A percentile compares a stretch with the other conserved stretches of the same genome.
Conservation (phyloP, 352 stramenopile genomes). For the Phytophthora ramorum region DNA sequence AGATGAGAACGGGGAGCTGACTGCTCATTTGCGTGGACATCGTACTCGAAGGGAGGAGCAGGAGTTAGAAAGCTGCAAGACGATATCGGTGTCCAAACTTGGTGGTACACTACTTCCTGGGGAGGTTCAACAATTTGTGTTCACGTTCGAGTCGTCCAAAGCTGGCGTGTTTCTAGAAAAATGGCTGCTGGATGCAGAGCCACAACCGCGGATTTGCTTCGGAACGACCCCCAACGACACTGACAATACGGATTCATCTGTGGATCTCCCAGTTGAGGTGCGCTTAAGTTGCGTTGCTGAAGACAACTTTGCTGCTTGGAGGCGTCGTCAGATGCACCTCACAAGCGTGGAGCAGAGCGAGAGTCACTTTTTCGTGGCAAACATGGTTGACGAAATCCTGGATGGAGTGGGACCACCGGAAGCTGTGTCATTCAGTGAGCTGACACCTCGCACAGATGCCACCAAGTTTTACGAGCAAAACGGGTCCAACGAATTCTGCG, state of each 20-base stretch:
- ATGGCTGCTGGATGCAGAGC: conserved; percentile 74
- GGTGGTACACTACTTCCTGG: conserved; percentile 62
- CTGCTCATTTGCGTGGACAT: conserved; percentile 32
- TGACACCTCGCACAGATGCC: conserved; percentile 33
- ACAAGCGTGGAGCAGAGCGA: conserved; percentile 25
- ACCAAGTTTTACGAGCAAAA: conserved; percentile 43
- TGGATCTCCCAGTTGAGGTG: conserved; percentile 37
- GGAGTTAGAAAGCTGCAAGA: conserved; percentile 26
- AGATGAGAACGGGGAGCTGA: conserved; percentile 32
- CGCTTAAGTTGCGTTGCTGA: conserved; percentile 62
- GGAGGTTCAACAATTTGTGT: conserved; percentile 58
- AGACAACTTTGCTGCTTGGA: conserved; percentile 61
- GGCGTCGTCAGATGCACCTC: conserved; percentile 30
- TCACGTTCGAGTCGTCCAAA: conserved; percentile 60
- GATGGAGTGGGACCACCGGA: conserved; percentile 37
- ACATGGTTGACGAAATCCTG: conserved; percentile 67
- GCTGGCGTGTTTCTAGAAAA: conserved; percentile 72
- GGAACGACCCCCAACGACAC: background rate
- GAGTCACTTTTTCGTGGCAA: conserved; percentile 56
- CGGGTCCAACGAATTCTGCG: conserved; percentile 26
- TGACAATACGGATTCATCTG: conserved; percentile 1
- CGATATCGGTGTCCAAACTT: conserved; percentile 53
- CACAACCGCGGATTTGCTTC: conserved; percentile 32
- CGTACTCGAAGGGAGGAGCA: conserved; percentile 30
- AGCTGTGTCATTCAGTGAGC: conserved; percentile 35